Percentiles rank a stretch among this genome's conserved stretches.
These are phyloP conservation scores for Nemania serpens DNA, from an alignment of 2,329 filamentous ascomycete species.

Conservation along the genomic window DNA sequence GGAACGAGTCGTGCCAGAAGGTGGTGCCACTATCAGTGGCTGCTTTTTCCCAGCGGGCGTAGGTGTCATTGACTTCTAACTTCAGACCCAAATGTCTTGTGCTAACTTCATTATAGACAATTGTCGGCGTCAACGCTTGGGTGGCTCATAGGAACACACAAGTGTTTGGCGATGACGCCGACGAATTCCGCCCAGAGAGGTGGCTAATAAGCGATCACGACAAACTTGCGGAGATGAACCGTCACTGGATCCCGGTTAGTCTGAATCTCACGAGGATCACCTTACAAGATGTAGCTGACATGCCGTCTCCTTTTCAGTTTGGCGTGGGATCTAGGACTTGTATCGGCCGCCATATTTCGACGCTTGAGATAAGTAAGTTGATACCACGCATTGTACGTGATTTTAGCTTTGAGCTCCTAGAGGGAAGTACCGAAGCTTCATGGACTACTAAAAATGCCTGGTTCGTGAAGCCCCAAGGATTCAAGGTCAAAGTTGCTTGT, in stretches of 20 bases:
- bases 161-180: constrained; percentile 48
- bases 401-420: constrained; percentile 31
- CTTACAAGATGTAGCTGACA: background rate
- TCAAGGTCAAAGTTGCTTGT: constrained; percentile 15
- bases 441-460: constrained; percentile 27
- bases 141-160: constrained; percentile 48
- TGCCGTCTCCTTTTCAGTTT: constrained; percentile 33
- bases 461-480: constrained; percentile 32
- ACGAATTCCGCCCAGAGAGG: constrained; percentile 37
- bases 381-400: constrained; percentile 37
- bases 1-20: constrained; percentile 49
- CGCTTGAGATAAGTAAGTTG: constrained; percentile 46
- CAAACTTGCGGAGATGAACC: constrained; percentile 29
- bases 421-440: background rate
- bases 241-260: constrained; percentile 46
- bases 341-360: constrained; percentile 45
- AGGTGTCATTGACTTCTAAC: background rate
- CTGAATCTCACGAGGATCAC: background rate
- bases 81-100: background rate
- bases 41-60: constrained; percentile 33
- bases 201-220: constrained; percentile 25
- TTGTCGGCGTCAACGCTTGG: constrained; percentile 50
- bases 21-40: constrained; percentile 40
- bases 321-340: constrained; percentile 44
- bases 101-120: constrained; percentile 26